Evolutionary conservation across 2,329 filamentous ascomycete species (phyloP).

Genomic region (Didymosphaeria variabile): DNA sequence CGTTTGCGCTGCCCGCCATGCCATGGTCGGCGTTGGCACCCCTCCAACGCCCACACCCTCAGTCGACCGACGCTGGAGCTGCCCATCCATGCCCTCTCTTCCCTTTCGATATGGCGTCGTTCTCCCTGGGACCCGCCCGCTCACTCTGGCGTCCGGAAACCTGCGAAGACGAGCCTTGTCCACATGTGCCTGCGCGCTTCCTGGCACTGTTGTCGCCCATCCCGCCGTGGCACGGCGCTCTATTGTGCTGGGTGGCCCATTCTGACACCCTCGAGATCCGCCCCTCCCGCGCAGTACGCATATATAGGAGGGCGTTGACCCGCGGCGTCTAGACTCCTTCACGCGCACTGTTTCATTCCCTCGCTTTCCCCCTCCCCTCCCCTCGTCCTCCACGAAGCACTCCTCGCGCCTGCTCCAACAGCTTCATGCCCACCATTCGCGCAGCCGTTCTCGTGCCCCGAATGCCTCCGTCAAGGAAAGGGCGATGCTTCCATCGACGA

Average conservation of each 20-base stretch:
- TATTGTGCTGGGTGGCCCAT: constrained; percentile 11
- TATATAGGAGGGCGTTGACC: constrained; percentile 17
- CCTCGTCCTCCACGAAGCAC: constrained; percentile 15
- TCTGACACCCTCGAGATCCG: constrained; percentile 15
- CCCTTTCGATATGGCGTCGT: no score
- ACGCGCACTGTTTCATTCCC: constrained; percentile 18
- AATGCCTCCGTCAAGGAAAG: constrained; percentile 9
- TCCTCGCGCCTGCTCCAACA: constrained; percentile 12
- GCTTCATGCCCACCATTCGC: constrained; percentile 9
- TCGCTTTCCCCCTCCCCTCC: constrained; percentile 4
- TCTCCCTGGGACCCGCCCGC: no score
- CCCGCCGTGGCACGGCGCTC: constrained; percentile 9
- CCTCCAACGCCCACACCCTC: constrained; percentile 18
- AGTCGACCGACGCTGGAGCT: no score
- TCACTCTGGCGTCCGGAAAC: constrained; percentile 16
- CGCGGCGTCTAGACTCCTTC: constrained; percentile 12
- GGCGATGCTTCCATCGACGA: constrained; percentile 6
- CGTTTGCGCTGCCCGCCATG: constrained; percentile 4
- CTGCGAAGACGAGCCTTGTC: constrained; percentile 18
- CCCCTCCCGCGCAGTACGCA: constrained; percentile 14
- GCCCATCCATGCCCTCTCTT: no score
- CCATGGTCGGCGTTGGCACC: constrained; percentile 9
- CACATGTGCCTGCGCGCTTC: constrained; percentile 16
- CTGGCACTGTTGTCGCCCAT: constrained; percentile 16
- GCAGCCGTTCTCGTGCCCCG: constrained; percentile 9